Evolutionary conservation across 768 basidiomycete species (phyloP).

Genomic region (Gyrodon lividus): DNA sequence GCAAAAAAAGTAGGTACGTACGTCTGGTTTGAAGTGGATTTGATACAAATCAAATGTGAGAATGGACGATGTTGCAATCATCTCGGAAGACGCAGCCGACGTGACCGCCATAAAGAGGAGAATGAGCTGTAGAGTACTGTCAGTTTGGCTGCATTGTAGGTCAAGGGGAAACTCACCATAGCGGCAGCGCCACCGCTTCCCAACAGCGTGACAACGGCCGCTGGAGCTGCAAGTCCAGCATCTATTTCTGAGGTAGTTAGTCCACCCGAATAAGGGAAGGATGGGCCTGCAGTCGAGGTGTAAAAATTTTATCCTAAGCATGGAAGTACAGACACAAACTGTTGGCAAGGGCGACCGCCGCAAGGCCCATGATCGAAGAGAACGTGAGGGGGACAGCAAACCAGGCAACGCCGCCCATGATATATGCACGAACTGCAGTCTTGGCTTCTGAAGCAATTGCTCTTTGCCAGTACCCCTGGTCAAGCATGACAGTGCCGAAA

Average conservation of each 20-base stretch:
- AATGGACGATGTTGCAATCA: slow-evolving; percentile 37
- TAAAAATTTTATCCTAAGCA: background rate
- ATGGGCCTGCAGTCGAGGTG: slow-evolving; percentile 31
- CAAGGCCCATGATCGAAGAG: slow-evolving; percentile 38
- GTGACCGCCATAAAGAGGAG: slow-evolving; percentile 38
- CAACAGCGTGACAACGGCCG: slow-evolving; percentile 33
- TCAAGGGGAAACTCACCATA: slow-evolving; percentile 22
- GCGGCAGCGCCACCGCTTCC: slow-evolving; percentile 37
- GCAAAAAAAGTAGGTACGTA: background rate
- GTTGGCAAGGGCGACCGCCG: slow-evolving; percentile 27
- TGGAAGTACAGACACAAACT: background rate
- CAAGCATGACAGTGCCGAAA: slow-evolving; percentile 20
- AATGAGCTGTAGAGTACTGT: slow-evolving; percentile 21
- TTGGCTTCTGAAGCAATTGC: slow-evolving; percentile 38
- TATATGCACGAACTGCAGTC: slow-evolving; percentile 37
- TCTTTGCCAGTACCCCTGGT: slow-evolving; percentile 37
- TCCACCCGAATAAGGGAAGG: slow-evolving; percentile 37
- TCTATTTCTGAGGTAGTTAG: slow-evolving; percentile 28
- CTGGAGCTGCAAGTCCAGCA: slow-evolving; percentile 37
- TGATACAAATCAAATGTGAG: slow-evolving; percentile 37
- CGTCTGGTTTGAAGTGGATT: slow-evolving; percentile 27
- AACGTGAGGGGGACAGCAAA: slow-evolving; percentile 40
- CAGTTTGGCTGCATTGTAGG: background rate
- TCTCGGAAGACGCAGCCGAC: slow-evolving; percentile 32
- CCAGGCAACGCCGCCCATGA: slow-evolving; percentile 41